Evolutionary conservation across 306 rosid genomes (phyloP), one percentile per base, ranked within the genome.

Genomic region (Vigna trinervia): DNA sequence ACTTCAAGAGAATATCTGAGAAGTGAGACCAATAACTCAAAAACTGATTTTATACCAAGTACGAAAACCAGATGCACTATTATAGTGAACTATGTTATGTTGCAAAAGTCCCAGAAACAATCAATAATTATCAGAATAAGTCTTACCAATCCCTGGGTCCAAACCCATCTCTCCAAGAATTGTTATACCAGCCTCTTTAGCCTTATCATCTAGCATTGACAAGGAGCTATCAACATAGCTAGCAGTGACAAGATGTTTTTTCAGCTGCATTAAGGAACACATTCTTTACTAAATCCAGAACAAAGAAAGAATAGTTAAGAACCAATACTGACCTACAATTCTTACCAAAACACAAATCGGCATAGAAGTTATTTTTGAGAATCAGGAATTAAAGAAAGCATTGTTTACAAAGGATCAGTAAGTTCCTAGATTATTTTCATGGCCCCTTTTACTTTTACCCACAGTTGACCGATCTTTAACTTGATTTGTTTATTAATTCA

Each of bases 81-180:
- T 58, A 57, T 41, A 48, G 1, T 38, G 43, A 19, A 32, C 12
- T 54, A 69, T 23, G 51, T 26, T 65, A 78, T 68, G 26, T 66
- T 78, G 56, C 56, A 26, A 3, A 52, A 57, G 69, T 51, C 8
- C 51, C 34, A 47, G 26, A 77, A 73, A 15, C 3, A 14, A 70
- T 70, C 12, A 71, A 63, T 45, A 2, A 63, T 48, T 67, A 62
- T 65, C 69, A 82, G 30, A 65, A 54, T 56, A 69, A 69, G 46
- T 70, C 83, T 83, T 88, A 92, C 99, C 99, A 83, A 95, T 88
- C 71, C 99, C 99, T 68, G 97, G 99, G 86, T 95, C 97, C 87
- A 95, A 90, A 58, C 99, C 98, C 97, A 95, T 86, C 85, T 95
- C 99, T 10, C 99, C 97, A 50, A 95, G 96, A 83, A 95, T 90